A percentile compares a stretch with the other conserved stretches of the same genome.
These are phyloP conservation scores for Kokia cookei DNA, from an alignment of 441 rosid genomes.

Conservation along the genomic window DNA sequence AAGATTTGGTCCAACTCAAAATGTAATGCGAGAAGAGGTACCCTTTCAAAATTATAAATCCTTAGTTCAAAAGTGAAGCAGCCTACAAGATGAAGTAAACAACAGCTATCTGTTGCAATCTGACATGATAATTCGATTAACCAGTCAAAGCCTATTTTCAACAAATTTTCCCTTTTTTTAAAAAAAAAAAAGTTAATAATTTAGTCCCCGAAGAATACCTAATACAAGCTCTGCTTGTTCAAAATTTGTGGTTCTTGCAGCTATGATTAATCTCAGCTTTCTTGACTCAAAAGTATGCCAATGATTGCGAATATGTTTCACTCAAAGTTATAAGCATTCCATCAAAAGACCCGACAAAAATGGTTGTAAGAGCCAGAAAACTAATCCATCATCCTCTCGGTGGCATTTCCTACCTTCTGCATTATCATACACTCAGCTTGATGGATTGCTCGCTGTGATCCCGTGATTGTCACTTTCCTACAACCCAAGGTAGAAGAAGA, in stretches of 20 bases:
- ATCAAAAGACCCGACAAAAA: conserved; percentile 14
- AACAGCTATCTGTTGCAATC: background rate
- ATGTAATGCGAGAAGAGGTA: no score
- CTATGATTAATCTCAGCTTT: conserved; percentile 9
- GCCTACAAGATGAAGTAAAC: no score
- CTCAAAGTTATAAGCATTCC: conserved; percentile 10
- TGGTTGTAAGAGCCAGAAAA: conserved; percentile 6
- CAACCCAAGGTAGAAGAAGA: conserved; percentile 2
- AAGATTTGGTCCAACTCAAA: no score
- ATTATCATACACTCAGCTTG: conserved; percentile 89
- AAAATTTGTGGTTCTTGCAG: conserved; percentile 5
- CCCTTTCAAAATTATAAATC: no score
- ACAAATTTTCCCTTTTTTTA: background rate
- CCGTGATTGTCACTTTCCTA: conserved; percentile 97
- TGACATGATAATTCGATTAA: background rate
- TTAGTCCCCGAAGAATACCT: conserved; percentile 18
- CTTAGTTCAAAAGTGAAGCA: no score
- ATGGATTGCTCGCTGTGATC: conserved; percentile 79
- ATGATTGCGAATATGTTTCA: conserved; percentile 8
- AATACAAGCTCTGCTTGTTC: conserved; percentile 14
- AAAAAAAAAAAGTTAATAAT: background rate
- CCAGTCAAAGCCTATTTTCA: background rate
- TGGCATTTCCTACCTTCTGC: conserved; percentile 88
- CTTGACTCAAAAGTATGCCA: conserved; percentile 8
- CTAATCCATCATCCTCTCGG: conserved; percentile 68